Base-by-base conservation (phyloP, 169 alveolate genomes). In the Babesia bigemina region DNA sequence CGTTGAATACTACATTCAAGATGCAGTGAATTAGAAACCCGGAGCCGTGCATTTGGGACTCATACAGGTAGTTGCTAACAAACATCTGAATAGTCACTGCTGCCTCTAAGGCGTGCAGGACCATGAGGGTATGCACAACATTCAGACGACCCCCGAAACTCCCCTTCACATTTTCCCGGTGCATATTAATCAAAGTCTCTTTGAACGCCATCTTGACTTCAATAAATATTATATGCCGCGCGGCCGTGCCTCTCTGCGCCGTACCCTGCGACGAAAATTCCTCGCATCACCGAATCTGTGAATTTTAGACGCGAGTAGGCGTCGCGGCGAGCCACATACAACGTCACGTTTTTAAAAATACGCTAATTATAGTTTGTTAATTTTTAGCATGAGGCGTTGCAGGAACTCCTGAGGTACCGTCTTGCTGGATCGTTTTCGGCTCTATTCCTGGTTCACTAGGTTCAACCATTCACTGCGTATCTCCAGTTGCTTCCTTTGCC, bases 141-240 rank as follows among this genome's bases (percentile, higher is more conserved):
- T 33, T 65, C 10, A 65, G 60, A 8, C 74, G 42, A 9, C 48
- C 11, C 62, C 74, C 7, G 9, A 39, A 6, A 21, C 61, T 29
- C 11, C 62, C 74, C 61, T 19, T 47, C 21, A 65, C 74, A 45
- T 29, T 13, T 9, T 47, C 61, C 17, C 74, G 74, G 49, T 65
- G 74, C 21, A 36, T 42, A 45, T 21, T 65, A 48, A 65, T 47
- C 8, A 65, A 9, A 24, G 44, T 44, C 60, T 6, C 60, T 4
- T 24, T 45, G 0, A 24, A 7, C 60, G 74, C 3, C 74, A 65
- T 65, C 33, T 65, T 65, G 42, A 8, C 53, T 14, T 3, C 12
- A 57, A 57, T 11, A 45, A 45, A 45, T 45, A 45, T 10, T 45
- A 13, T 45, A 10, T 45, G 50, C 14, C 50, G 50, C n/a, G 14